Evolutionary conservation across 2,329 filamentous ascomycete genomes (phyloP).

Genomic region (Didymella pomorum): DNA sequence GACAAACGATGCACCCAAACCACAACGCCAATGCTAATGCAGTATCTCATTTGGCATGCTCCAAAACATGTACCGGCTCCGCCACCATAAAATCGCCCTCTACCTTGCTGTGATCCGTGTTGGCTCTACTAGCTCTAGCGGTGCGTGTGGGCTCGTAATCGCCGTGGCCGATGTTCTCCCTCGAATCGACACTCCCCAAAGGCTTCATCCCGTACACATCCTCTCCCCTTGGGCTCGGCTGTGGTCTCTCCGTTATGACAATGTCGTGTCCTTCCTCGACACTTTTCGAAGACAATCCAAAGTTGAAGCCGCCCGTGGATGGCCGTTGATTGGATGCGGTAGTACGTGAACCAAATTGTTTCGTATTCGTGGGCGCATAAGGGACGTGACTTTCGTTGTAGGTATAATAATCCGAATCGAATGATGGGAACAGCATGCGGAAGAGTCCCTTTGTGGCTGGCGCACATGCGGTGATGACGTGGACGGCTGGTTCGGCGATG

Average conservation of each 20-base stretch:
- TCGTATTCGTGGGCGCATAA: constrained; percentile 16
- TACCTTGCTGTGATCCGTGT: constrained; percentile 27
- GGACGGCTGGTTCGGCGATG: constrained; percentile 53
- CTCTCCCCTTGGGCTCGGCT: constrained; percentile 9
- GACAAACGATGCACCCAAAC: neutral
- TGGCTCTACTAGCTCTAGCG: constrained; percentile 23
- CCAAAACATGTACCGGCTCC: constrained; percentile 27
- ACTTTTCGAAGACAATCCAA: constrained; percentile 20
- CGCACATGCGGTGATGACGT: constrained; percentile 63
- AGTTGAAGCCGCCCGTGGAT: constrained; percentile 22
- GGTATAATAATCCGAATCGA: constrained; percentile 30
- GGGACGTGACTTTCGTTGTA: constrained; percentile 24
- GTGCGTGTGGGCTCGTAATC: constrained; percentile 11
- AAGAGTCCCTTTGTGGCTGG: constrained; percentile 61
- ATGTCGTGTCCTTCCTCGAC: constrained; percentile 17
- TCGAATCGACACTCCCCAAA: constrained; percentile 27
- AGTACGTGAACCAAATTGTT: constrained; percentile 17
- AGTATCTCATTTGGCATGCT: constrained; percentile 5
- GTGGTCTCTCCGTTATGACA: constrained; percentile 19
- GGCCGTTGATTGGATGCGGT: constrained; percentile 9
- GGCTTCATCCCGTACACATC: constrained; percentile 29
- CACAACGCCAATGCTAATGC: neutral
- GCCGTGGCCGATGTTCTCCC: constrained; percentile 19
- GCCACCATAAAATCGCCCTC: constrained; percentile 18
- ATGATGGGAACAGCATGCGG: constrained; percentile 45